Base-by-base conservation (phyloP, 2,329 filamentous ascomycete species). In the Parafenestella ontariensis region DNA sequence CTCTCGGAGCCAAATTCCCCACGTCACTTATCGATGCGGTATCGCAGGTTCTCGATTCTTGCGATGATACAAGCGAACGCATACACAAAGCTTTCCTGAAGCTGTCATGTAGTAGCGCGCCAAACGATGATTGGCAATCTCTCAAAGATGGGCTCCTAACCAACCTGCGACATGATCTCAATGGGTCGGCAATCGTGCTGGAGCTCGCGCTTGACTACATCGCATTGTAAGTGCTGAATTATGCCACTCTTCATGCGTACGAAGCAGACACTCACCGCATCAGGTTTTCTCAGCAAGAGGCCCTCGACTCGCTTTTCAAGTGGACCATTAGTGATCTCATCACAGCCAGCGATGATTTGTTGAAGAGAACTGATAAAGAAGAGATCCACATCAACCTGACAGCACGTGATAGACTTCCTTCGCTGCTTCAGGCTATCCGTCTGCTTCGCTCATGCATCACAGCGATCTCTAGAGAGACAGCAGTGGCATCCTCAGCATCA, bases 181-280 rank as follows among this genome's bases (percentile, higher is more conserved):
- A 70, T 37, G 65, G 62, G 1, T 59, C 70, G 15, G 64, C 64
- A 33, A 64, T 65, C 5, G 61, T 69, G 7, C 51, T 74, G 10
- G 70, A 74, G 34, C 55, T 74, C 26, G 55, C 66, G 40, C 49
- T 74, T 13, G 70, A 74, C 49, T 65, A 70, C 28, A 55, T 71
- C 11, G 62, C 66, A 3, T 36, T 71, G 70, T 74, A 51, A 61
- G 71, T 53, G 9, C 20, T 0, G 3, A 15, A 2, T 4, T 29
- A 5, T 20, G 4, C 9, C 10, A 21, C 17, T 3, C 13, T 4
- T 13, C 31, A 6, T 9, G 15, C 23, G n/a, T 40, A 40, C 17
- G 31, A 37, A 41, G 28, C 31, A 39, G 8, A 37, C 41, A 42
- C 55, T 62, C 13, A 58, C 18, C 15, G 33, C 43, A 15, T 9